phyloP scores from a whole-genome alignment of 2,329 filamentous ascomycete species.

The Akanthomyces lecanii region DNA sequence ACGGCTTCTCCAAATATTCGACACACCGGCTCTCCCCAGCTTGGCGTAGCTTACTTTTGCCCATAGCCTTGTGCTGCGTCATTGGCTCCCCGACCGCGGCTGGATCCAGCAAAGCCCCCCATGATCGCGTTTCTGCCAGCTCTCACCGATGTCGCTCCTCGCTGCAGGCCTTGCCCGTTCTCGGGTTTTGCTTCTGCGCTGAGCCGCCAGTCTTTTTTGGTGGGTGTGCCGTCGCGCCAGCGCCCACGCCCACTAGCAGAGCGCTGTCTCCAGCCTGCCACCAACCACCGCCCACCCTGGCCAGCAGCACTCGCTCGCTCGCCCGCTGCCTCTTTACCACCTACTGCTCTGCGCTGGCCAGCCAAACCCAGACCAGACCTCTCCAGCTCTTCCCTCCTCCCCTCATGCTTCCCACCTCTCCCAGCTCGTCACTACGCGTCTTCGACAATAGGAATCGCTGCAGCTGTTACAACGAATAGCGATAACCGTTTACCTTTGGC shows the following conservation, averaged over 20 bases:
- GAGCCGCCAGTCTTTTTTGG: not conserved
- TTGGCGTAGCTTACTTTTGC: not conserved
- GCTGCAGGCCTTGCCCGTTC: slow-evolving; percentile 1
- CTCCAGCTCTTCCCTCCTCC: slow-evolving; percentile 15
- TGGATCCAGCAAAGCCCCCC: slow-evolving; percentile 13
- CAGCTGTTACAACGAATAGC: not conserved
- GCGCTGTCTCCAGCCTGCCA: not conserved
- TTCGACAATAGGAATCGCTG: not conserved
- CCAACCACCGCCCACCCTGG: not conserved
- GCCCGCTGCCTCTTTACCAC: not conserved
- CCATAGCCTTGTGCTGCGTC: slow-evolving; percentile 16
- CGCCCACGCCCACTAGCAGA: not conserved
- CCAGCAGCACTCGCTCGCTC: not conserved
- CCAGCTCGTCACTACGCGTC: slow-evolving; percentile 11
- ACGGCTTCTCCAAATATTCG: not conserved
- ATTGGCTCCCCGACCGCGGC: slow-evolving; percentile 15
- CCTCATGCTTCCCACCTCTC: slow-evolving; percentile 14
- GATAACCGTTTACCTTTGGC: not conserved
- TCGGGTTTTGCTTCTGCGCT: slow-evolving; percentile 14
- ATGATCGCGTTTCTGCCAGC: slow-evolving; percentile 17
- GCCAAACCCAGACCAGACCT: slow-evolving; percentile 13
- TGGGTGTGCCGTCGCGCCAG: not conserved
- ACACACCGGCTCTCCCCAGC: not conserved
- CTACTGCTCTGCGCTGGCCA: slow-evolving; percentile 10
- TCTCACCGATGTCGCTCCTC: no score